Percentiles rank a stretch among this genome's conserved stretches.
phyloP scores from a whole-genome alignment of 345 rosid species.

The Arabis hirsuta region DNA sequence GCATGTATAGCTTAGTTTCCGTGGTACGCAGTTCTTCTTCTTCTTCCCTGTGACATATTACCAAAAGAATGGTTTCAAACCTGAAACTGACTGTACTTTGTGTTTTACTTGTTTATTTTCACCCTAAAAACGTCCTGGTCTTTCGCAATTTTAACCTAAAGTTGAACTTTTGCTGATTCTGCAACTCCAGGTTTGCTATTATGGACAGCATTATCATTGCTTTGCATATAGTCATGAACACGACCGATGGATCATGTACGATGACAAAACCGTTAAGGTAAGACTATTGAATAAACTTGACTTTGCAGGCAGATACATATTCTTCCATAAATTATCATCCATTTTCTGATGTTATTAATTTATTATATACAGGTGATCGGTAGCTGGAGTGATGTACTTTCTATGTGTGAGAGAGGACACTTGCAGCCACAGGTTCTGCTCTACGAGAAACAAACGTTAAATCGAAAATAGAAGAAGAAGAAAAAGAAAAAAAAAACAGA shows the following conservation, averaged over 20 bases:
- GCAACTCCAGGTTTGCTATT: constrained; percentile 85
- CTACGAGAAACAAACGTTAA: constrained; percentile 78
- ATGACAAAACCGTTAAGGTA: constrained; percentile 95
- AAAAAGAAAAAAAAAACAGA: background rate
- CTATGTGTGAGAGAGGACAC: constrained; percentile 83
- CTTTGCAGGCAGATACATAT: background rate
- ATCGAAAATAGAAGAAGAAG: constrained; percentile 16
- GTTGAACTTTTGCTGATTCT: constrained; percentile 28
- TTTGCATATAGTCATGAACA: constrained; percentile 83
- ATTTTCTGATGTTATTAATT: constrained; percentile 1
- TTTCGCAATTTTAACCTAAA: background rate
- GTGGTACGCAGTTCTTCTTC: constrained; percentile 60
- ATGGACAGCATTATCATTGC: constrained; percentile 98
- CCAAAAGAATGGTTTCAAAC: background rate
- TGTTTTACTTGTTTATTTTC: background rate
- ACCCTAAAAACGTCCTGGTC: background rate
- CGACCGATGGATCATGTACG: constrained; percentile 88
- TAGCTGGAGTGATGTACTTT: constrained; percentile 80
- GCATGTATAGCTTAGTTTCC: constrained; percentile 71
- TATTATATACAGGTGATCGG: constrained; percentile 66
- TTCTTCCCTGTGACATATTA: constrained; percentile 11
- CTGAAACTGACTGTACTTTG: background rate
- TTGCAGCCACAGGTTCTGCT: constrained; percentile 97
- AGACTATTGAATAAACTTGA: constrained; percentile 15
- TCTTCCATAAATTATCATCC: background rate